These are phyloP conservation scores for Wickerhamiella qilinensis DNA, from an alignment of 805 yeast genomes.

Conservation along the genomic window DNA sequence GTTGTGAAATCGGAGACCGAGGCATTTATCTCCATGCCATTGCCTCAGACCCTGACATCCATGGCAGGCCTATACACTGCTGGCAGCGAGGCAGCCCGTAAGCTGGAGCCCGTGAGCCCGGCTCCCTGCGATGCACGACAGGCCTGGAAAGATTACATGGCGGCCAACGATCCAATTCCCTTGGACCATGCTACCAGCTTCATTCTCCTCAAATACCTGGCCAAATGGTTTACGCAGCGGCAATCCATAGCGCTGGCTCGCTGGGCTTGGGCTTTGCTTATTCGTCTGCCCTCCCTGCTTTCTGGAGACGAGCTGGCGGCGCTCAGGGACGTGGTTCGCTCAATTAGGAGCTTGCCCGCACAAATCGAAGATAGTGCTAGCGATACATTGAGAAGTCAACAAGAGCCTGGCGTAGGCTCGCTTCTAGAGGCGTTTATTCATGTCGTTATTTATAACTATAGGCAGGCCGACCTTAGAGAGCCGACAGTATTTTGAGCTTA, in stretches of 20 bases:
- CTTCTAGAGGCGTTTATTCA: slow-evolving; percentile 5
- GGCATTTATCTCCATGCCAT: neutral
- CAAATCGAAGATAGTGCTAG: too few relatives aligned
- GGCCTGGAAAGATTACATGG: slow-evolving; percentile 29
- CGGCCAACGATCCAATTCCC: slow-evolving; percentile 22
- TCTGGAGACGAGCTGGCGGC: slow-evolving; percentile 26
- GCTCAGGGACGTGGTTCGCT: slow-evolving; percentile 25
- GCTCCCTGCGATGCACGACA: slow-evolving; percentile 4
- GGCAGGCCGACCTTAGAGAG: slow-evolving; percentile 12
- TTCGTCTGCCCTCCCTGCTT: slow-evolving; percentile 25
- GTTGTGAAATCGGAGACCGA: neutral
- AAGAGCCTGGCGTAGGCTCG: too few relatives aligned
- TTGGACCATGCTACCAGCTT: slow-evolving; percentile 24
- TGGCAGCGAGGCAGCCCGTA: neutral
- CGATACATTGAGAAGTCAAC: too few relatives aligned
- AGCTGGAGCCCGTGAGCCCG: neutral
- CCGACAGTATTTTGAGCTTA: too few relatives aligned
- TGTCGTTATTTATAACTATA: slow-evolving; percentile 10
- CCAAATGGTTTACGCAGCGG: slow-evolving; percentile 27
- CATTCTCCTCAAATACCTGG: slow-evolving; percentile 26
- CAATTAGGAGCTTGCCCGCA: too few relatives aligned
- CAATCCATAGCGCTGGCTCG: slow-evolving; percentile 16
- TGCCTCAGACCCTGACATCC: neutral
- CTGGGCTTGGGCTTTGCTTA: slow-evolving; percentile 30
- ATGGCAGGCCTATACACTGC: neutral